These are phyloP conservation scores for Russula abietina DNA, from an alignment of 768 basidiomycete species.

Conservation along the genomic window DNA sequence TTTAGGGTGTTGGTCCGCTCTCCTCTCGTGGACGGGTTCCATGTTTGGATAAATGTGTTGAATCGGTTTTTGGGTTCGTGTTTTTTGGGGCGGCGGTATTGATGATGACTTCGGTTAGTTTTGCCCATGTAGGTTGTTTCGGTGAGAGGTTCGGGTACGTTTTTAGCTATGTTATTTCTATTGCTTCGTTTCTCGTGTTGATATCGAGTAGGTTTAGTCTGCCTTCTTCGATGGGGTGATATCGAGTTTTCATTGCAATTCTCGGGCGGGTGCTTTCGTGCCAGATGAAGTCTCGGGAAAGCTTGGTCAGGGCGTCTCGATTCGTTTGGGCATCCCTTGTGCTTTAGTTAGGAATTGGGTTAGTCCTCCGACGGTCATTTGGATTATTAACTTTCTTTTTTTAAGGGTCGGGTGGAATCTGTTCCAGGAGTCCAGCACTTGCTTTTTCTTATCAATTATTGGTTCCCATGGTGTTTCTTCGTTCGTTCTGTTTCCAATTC, in stretches of 20 bases:
- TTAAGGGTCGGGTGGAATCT: neutral
- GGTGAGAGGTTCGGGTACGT: conserved; percentile 9
- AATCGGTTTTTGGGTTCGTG: neutral
- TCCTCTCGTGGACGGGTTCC: neutral
- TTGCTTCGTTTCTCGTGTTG: conserved; percentile 6
- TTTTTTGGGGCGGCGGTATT: neutral
- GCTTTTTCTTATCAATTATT: neutral
- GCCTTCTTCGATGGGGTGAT: neutral
- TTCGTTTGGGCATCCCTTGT: neutral
- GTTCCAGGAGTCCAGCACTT: neutral
- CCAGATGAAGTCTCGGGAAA: conserved; percentile 24
- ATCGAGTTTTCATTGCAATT: neutral
- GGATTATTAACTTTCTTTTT: neutral
- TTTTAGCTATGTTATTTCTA: conserved; percentile 20
- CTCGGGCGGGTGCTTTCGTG: neutral
- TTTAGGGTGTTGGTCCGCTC: neutral
- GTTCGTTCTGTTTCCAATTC: neutral
- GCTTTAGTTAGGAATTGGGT: neutral
- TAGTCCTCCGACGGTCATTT: neutral
- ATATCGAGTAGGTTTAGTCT: conserved; percentile 18
- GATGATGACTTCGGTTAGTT: conserved; percentile 2
- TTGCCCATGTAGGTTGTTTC: conserved; percentile 19
- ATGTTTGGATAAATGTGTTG: conserved; percentile 20
- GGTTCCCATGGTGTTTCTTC: neutral
- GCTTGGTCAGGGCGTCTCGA: neutral